These are phyloP conservation scores for Phaffia tasmanica DNA, from an alignment of 768 basidiomycete genomes.

Conservation along the genomic window DNA sequence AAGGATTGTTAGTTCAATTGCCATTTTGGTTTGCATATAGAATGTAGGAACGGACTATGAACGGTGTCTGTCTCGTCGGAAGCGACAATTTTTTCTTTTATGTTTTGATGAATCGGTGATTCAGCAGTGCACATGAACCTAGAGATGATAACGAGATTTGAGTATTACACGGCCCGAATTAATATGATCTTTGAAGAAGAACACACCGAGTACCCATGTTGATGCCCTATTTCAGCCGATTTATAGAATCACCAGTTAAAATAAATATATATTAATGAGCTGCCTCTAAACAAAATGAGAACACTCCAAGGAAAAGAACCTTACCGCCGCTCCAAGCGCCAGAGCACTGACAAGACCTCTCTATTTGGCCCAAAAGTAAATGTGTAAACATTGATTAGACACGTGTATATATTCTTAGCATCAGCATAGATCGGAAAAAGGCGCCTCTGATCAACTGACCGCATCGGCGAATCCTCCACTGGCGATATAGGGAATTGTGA, in stretches of 20 bases:
- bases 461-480: conserved; percentile 85
- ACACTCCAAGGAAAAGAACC: conserved; percentile 30
- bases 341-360: conserved; percentile 72
- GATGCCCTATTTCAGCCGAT: conserved; percentile 49
- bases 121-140: conserved; percentile 89
- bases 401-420: too few relatives aligned
- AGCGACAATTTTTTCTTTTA: conserved; percentile 79
- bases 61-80: conserved; percentile 58
- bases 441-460: not conserved
- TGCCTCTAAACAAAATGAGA: conserved; percentile 1
- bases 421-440: not conserved
- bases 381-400: not conserved
- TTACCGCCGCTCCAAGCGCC: conserved; percentile 65
- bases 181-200: not conserved
- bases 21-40: too few relatives aligned
- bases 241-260: not conserved
- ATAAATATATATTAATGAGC: not conserved
- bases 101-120: conserved; percentile 74
- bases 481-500: conserved; percentile 75
- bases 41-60: conserved; percentile 33
- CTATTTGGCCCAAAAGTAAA: not conserved
- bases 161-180: not conserved
- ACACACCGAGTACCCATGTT: conserved; percentile 54
- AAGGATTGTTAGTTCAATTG: not conserved
- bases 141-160: conserved; percentile 43